phyloP scores from a whole-genome alignment of 306 rosid genomes.

The Astragalus membranaceus region DNA sequence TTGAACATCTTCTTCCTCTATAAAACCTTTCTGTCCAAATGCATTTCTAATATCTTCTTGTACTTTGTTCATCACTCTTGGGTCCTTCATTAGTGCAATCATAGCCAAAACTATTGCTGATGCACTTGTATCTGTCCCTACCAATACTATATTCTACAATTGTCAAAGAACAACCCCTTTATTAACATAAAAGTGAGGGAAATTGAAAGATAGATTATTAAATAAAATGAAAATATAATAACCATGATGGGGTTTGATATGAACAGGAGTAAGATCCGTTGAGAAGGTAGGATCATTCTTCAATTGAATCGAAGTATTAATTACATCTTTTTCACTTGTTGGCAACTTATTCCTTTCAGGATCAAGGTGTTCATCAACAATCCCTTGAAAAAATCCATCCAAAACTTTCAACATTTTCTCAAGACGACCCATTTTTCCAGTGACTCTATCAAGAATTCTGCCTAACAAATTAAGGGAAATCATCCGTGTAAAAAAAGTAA shows the following conservation, averaged over 20 bases:
- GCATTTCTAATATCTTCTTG: not conserved
- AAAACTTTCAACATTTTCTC: not conserved
- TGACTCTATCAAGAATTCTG: not conserved
- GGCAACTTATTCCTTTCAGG: not conserved
- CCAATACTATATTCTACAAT: not conserved
- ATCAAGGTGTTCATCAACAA: conserved; percentile 16
- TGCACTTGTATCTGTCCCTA: not conserved
- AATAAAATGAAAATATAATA: too few relatives aligned
- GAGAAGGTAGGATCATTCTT: conserved; percentile 1
- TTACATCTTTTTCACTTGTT: not conserved
- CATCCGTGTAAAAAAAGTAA: not conserved
- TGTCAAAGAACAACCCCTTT: not conserved
- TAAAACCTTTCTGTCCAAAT: not conserved
- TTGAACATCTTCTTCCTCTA: conserved; percentile 1
- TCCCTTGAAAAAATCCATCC: not conserved
- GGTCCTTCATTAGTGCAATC: not conserved
- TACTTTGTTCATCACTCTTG: not conserved
- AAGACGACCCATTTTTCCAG: not conserved
- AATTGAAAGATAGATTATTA: not conserved
- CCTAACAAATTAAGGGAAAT: conserved; percentile 3
- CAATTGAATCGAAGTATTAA: not conserved
- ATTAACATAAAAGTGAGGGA: too few relatives aligned
- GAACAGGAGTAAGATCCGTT: not conserved
- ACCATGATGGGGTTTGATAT: conserved; percentile 21
- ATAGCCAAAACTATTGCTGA: not conserved